These are phyloP conservation scores for Cytidiella melzeri DNA, from an alignment of 768 basidiomycete genomes.

Conservation along the genomic window DNA sequence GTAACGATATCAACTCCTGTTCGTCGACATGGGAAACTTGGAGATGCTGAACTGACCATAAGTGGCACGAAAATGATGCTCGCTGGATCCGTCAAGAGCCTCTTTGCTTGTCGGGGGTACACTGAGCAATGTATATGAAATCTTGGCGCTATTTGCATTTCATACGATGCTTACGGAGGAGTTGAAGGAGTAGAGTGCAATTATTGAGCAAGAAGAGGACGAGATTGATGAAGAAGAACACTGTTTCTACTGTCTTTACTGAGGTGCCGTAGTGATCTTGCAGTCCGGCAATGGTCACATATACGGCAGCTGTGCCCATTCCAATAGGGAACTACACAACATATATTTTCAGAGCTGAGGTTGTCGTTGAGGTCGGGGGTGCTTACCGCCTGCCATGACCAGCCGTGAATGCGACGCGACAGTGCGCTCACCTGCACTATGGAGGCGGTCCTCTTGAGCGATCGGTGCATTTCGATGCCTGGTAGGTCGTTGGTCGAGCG, in stretches of 20 bases:
- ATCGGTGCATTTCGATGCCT: background rate
- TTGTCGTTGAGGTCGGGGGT: background rate
- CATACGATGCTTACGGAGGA: slow-evolving; percentile 28
- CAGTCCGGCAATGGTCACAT: slow-evolving; percentile 39
- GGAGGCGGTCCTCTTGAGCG: background rate
- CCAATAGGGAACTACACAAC: slow-evolving; percentile 39
- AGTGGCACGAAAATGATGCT: slow-evolving; percentile 40
- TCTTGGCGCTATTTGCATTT: background rate
- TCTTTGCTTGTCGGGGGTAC: slow-evolving; percentile 36
- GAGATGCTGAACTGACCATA: slow-evolving; percentile 24
- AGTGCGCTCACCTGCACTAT: slow-evolving; percentile 26
- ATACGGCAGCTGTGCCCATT: slow-evolving; percentile 45
- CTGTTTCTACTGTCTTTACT: slow-evolving; percentile 33
- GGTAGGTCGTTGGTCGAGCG: background rate
- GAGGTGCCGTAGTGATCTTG: slow-evolving; percentile 26
- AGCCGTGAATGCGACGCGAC: slow-evolving; percentile 42
- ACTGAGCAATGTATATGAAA: slow-evolving; percentile 23
- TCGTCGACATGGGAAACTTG: slow-evolving; percentile 16
- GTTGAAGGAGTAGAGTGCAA: slow-evolving; percentile 36
- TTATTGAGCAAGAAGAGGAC: slow-evolving; percentile 38
- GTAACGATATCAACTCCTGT: background rate
- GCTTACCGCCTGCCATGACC: slow-evolving; percentile 46
- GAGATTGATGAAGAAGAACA: slow-evolving; percentile 43
- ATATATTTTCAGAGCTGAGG: slow-evolving; percentile 16
- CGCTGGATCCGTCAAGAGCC: slow-evolving; percentile 38